Base-by-base conservation (phyloP, 2,329 filamentous ascomycete species). In the Madurella fahalii region DNA sequence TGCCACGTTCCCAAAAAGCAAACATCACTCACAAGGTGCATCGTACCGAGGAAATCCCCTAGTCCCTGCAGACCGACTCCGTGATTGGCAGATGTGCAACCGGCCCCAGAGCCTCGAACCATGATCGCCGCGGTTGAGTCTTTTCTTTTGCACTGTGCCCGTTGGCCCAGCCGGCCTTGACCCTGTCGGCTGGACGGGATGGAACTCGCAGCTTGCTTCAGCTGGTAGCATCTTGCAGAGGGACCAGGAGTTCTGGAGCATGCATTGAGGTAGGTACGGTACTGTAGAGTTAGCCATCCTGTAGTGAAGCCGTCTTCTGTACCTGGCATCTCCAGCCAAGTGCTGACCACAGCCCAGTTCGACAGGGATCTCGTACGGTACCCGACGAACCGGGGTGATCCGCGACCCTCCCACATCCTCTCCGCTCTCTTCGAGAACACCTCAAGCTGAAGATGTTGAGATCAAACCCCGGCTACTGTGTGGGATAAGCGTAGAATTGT, bases 71-170 rank as follows among this genome's bases (percentile, higher is more conserved):
- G 25, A 7, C 25, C 25, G 25, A 25, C 25, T 25, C 25, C 25
- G 3, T 25, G 25, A 7, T 25, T 25, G 25, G 25, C 25, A 25
- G 25, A 25, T 32, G 13, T 25, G 25, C 25, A 34, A 25, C 9
- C 39, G 20, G 39, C 15, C 45, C 15, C 50, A n/a, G 15, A 17
- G n/a, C 16, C 16, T 42, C 44, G 17, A 48, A 11, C 8, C 37
- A 34, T 50, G 52, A 49, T 54, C 47, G 40, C 46, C 52, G 42
- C 41, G 18, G 45, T 16, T 32, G n/a, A n/a, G 46, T 40, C 30
- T 9, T 34, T 46, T 13, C 20, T 11, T 34, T 20, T 30, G 44
- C 9, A 42, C 39, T n/a, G 50, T 25, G 25, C 25, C 25, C 25
- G 25, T 25, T 25, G 25, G 25, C 25, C 25, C 25, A 4, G 25